Conservation (phyloP, 768 basidiomycete species). For the Crepidotus variabilis region DNA sequence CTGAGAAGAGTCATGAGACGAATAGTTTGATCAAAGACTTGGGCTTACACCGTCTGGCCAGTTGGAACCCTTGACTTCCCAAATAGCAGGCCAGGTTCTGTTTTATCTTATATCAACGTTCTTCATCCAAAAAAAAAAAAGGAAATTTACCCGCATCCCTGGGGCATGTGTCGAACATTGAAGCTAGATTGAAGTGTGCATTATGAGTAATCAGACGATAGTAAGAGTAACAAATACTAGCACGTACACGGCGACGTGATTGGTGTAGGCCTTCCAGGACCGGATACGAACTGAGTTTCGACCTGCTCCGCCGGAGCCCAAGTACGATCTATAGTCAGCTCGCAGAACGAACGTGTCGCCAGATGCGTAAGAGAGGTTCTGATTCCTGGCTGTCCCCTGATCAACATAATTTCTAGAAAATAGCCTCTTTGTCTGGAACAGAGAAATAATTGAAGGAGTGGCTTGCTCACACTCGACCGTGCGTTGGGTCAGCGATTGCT, state of each 20-base stretch:
- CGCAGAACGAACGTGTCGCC: conserved; percentile 49
- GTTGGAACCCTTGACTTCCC: conserved; percentile 42
- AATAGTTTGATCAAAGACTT: neutral
- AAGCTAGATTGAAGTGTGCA: conserved; percentile 24
- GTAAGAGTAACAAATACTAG: neutral
- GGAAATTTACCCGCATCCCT: conserved; percentile 29
- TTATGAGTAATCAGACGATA: neutral
- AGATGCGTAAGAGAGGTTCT: conserved; percentile 51
- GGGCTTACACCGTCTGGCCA: conserved; percentile 44
- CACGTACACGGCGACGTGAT: conserved; percentile 48
- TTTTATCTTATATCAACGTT: neutral
- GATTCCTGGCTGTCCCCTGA: conserved; percentile 32
- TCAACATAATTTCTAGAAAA: conserved; percentile 35
- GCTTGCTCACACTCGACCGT: conserved; percentile 53
- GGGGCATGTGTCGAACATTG: conserved; percentile 34
- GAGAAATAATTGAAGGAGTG: neutral
- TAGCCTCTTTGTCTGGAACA: neutral
- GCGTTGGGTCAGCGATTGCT: conserved; percentile 50
- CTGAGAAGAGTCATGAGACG: conserved; percentile 12
- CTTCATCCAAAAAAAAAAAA: neutral
- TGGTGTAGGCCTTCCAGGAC: conserved; percentile 45
- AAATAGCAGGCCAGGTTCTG: conserved; percentile 51
- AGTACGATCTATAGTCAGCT: conserved; percentile 42
- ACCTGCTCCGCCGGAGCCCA: conserved; percentile 43
- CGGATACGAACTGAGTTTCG: conserved; percentile 51